phyloP scores from a whole-genome alignment of 441 rosid genomes.

The Erodium texanum region DNA sequence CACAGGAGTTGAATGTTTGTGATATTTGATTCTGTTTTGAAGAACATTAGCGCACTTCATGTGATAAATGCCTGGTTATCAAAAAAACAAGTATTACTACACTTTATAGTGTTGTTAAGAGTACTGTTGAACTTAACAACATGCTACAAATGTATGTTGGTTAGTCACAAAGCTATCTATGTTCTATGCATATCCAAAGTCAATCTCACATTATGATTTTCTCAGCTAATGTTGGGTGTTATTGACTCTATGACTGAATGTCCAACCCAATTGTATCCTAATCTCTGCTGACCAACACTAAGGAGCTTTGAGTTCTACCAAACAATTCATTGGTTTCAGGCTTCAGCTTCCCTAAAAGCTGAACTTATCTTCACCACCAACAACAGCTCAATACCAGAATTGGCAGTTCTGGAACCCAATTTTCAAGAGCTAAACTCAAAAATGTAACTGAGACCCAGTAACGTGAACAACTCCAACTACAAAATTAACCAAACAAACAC shows the following conservation, averaged over 20 bases:
- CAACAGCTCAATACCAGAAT: neutral
- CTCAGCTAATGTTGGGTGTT: neutral
- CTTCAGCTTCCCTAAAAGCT: no score
- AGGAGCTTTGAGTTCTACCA: neutral
- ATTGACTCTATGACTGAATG: neutral
- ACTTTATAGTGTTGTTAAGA: neutral
- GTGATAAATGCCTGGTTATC: constrained; percentile 39
- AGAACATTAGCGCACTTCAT: constrained; percentile 38
- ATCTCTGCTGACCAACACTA: neutral
- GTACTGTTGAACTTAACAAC: neutral
- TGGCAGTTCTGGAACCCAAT: neutral
- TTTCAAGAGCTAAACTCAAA: neutral
- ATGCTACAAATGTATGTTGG: no score
- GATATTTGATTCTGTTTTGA: constrained; percentile 27
- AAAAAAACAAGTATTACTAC: constrained; percentile 6
- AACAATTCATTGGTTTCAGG: neutral
- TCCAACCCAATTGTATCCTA: neutral
- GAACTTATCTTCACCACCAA: neutral
- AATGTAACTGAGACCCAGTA: neutral
- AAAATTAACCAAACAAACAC: neutral
- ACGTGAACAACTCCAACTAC: neutral
- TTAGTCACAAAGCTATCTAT: neutral
- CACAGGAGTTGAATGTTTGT: constrained; percentile 21
- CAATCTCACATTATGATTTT: neutral
- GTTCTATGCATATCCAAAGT: neutral